These are phyloP conservation scores for Aquanectria penicillioides DNA, from an alignment of 2,329 filamentous ascomycete species.

Conservation along the genomic window DNA sequence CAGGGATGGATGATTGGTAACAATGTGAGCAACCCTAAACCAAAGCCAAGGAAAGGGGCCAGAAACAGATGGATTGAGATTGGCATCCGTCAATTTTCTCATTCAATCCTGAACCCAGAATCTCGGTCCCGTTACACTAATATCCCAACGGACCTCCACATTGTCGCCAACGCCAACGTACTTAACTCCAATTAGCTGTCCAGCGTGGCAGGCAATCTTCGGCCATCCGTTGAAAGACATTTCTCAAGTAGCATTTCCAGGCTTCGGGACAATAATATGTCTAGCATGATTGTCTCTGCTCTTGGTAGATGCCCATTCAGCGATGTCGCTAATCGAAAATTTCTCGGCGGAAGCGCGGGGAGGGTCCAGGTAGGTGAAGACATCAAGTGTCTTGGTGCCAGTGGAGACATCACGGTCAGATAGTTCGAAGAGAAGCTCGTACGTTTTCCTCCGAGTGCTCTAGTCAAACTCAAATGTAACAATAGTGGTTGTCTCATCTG, in stretches of 20 bases:
- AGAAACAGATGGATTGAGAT: too few relatives aligned
- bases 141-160: slow-evolving; percentile 22
- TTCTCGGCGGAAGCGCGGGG: background rate
- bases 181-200: slow-evolving; percentile 15
- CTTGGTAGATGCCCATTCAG: background rate
- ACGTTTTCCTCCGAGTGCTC: slow-evolving; percentile 3
- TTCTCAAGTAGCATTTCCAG: slow-evolving; percentile 4
- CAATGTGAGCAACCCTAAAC: too few relatives aligned
- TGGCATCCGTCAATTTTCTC: too few relatives aligned
- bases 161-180: slow-evolving; percentile 12
- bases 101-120: slow-evolving; percentile 7
- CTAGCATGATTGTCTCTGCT: slow-evolving; percentile 16
- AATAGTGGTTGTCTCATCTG: slow-evolving; percentile 16
- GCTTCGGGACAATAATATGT: slow-evolving; percentile 2
- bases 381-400: slow-evolving; percentile 6
- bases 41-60: too few relatives aligned
- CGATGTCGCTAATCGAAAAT: background rate
- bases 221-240: slow-evolving; percentile 6
- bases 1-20: too few relatives aligned
- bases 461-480: slow-evolving; percentile 19
- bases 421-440: slow-evolving; percentile 22
- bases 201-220: slow-evolving; percentile 18
- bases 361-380: slow-evolving; percentile 17
- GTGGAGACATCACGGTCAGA: slow-evolving; percentile 19
- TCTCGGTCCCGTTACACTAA: slow-evolving; percentile 18